Evolutionary conservation across 2,329 filamentous ascomycete genomes (phyloP).

Genomic region (Fusarium udum): DNA sequence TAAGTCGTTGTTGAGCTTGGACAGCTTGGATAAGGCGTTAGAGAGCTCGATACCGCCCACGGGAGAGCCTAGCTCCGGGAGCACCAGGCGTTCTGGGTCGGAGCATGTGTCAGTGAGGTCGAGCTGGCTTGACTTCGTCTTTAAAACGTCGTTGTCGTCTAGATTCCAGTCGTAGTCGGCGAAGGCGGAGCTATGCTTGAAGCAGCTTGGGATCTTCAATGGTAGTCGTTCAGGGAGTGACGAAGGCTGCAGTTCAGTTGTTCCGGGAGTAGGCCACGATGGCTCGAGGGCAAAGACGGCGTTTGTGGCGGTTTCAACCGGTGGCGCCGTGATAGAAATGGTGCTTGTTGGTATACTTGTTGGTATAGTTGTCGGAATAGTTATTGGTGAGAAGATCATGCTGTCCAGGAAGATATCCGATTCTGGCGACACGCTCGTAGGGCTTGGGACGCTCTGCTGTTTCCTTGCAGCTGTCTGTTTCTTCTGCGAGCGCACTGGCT

Average conservation of each 20-base stretch:
- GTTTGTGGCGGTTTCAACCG: not conserved
- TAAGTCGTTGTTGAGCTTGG: not conserved
- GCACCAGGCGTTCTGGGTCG: fast-evolving
- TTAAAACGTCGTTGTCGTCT: fast-evolving
- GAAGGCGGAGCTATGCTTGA: not conserved
- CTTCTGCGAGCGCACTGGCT: not conserved
- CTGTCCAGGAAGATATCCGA: not conserved
- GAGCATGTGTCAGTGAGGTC: not conserved
- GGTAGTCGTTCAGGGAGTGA: not conserved
- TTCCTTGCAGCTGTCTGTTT: fast-evolving
- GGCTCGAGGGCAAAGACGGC: not conserved
- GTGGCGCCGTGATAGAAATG: not conserved
- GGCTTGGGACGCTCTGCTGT: fast-evolving
- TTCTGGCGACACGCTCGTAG: not conserved
- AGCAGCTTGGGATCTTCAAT: not conserved
- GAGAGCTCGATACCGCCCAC: not conserved
- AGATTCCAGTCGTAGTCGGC: not conserved
- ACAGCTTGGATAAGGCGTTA: not conserved
- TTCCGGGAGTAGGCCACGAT: fast-evolving
- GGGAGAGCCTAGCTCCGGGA: fast-evolving
- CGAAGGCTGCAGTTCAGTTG: not conserved
- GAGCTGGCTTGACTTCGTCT: fast-evolving
- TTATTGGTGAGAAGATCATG: not conserved
- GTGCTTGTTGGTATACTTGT: not conserved
- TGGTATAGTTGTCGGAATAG: not conserved